Evolutionary conservation across 345 rosid genomes (phyloP), one percentile per base, ranked within the genome.

Genomic region (Xanthoceras sorbifolium): DNA sequence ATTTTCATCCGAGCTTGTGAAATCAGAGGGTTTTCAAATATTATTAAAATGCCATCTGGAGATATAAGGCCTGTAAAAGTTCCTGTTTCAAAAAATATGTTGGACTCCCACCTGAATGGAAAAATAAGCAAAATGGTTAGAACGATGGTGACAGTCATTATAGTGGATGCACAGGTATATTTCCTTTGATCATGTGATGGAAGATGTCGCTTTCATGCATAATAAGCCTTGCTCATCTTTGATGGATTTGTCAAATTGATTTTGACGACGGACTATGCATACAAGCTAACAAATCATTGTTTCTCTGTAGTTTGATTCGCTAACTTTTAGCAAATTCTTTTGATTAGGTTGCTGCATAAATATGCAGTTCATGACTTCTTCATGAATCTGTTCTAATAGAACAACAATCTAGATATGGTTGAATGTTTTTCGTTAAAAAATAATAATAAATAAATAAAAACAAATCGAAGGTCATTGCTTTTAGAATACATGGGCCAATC

Each of bases 21-120:
- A 82, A 84, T 79, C 71, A 80, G 82, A 81, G 94, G 93, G 44
- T 82, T 80, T 36, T 80, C 87, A 9, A 87, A 90, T 78, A 77
- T 89, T 54, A 82, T 83, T 74, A 90, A 87, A 83, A 90, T 96
- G 97, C 94, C 97, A 75, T 92, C 98, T 81, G 99, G 99, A 76
- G 94, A 91, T 87, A 78, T 73, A 78, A 92, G 85, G 84, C 90
- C 94, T 67, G 80, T 96, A 60, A 93, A 91, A 83, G 99, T 93
- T 85, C 94, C 98, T 63, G 98, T 93, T 74, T 83, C 89, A 64
- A 90, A 91, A 76, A 92, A 92, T 83, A 89, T 91, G 97, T 80
- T 91, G 91, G 93, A 93, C 73, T 84, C 98, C 71, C 99, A 96
- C 83, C 70, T 85, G 73, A 87, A 85, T 64, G 95, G 94, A 76